phyloP scores from a whole-genome alignment of 2,329 filamentous ascomycete species.

The Scedosporium aurantiacum region DNA sequence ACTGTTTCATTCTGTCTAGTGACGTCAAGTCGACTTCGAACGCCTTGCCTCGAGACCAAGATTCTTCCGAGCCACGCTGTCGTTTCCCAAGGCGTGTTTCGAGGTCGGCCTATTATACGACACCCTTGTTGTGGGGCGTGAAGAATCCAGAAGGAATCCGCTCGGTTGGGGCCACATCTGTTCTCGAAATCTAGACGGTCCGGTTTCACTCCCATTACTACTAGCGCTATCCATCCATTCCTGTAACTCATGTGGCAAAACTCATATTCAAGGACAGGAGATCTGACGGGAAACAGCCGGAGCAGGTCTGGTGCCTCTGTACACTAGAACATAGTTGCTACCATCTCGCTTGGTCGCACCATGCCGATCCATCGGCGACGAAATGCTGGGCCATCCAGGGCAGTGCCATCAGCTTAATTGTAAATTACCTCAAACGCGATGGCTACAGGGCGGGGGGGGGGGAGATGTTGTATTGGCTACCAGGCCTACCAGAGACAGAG shows the following conservation, averaged over 20 bases:
- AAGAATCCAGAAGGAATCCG: not conserved
- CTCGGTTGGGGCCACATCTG: not conserved
- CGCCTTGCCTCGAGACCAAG: not conserved
- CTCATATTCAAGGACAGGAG: not conserved
- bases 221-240: not conserved
- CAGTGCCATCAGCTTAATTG: not conserved
- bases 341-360: not conserved
- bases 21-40: not conserved
- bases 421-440: not conserved
- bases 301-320: not conserved
- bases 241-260: not conserved
- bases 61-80: not conserved
- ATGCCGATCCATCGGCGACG: not conserved
- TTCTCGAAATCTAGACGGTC: not conserved
- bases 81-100: not conserved
- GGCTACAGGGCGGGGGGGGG: not conserved
- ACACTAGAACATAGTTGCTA: not conserved
- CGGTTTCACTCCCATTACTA: not conserved
- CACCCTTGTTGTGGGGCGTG: not conserved
- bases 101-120: not conserved
- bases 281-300: not conserved
- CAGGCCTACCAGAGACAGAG: too few species aligned
- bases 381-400: not conserved
- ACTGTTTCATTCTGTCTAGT: not conserved
- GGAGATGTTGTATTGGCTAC: not conserved